These are phyloP conservation scores for Globisporangium yorkense DNA, from an alignment of 352 stramenopile species.

Conservation along the genomic window DNA sequence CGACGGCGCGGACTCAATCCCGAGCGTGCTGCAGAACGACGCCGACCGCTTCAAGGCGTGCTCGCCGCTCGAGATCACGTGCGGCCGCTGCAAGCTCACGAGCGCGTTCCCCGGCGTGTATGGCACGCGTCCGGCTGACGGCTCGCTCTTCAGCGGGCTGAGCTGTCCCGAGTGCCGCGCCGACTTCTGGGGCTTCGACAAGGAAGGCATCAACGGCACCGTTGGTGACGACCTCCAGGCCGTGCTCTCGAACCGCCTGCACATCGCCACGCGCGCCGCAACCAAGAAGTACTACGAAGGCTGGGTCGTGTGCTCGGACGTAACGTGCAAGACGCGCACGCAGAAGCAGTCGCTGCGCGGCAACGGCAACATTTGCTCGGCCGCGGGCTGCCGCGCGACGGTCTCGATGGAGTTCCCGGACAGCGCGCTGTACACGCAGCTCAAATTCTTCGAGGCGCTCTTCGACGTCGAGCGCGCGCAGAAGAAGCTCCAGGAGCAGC, in stretches of 20 bases:
- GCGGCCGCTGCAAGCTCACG: slow-evolving; percentile 51
- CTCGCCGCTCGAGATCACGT: slow-evolving; percentile 67
- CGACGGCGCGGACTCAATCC: slow-evolving; percentile 79
- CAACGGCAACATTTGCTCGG: slow-evolving; percentile 91
- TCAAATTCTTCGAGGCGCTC: slow-evolving; percentile 96
- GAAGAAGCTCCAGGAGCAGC: slow-evolving; percentile 73
- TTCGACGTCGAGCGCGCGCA: slow-evolving; percentile 92
- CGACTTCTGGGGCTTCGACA: slow-evolving; percentile 80
- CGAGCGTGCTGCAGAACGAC: slow-evolving; percentile 85
- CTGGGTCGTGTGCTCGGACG: slow-evolving; percentile 92
- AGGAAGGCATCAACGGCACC: slow-evolving; percentile 67
- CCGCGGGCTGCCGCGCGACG: slow-evolving; percentile 87
- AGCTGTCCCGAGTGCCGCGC: slow-evolving; percentile 64
- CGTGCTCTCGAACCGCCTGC: slow-evolving; percentile 80
- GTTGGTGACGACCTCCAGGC: slow-evolving; percentile 68
- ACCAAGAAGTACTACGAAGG: slow-evolving; percentile 88
- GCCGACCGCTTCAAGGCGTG: slow-evolving; percentile 88
- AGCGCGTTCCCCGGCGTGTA: slow-evolving; percentile 78
- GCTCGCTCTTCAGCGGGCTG: slow-evolving; percentile 39
- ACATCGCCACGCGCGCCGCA: slow-evolving; percentile 71
- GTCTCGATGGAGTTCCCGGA: slow-evolving; percentile 89
- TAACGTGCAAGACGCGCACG: slow-evolving; percentile 92
- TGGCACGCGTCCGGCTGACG: slow-evolving; percentile 27
- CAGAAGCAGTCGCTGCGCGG: slow-evolving; percentile 93
- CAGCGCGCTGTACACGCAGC: slow-evolving; percentile 91